These are phyloP conservation scores for Cicer arietinum DNA, from an alignment of 306 rosid species.

Conservation along the genomic window DNA sequence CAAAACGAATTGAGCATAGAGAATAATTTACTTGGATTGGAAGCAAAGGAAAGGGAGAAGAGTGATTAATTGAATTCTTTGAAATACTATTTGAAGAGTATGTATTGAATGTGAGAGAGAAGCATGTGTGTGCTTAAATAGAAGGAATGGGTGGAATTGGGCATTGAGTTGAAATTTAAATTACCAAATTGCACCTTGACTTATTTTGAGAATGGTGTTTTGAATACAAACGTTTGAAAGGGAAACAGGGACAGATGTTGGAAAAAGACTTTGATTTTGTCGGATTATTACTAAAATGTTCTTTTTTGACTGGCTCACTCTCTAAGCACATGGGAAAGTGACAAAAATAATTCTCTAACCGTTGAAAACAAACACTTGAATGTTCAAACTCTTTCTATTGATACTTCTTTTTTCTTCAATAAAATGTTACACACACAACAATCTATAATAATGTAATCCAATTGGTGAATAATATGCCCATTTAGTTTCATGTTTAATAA, in stretches of 20 bases:
- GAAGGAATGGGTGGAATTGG: constrained; percentile 47
- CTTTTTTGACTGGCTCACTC: constrained; percentile 69
- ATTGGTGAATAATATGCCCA: neutral
- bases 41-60: constrained; percentile 31
- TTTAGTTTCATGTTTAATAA: neutral
- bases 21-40: constrained; percentile 42
- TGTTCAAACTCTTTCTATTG: constrained; percentile 42
- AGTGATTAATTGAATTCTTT: constrained; percentile 15
- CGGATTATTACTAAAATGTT: constrained; percentile 70
- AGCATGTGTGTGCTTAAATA: constrained; percentile 60
- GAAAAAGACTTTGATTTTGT: constrained; percentile 79
- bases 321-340: constrained; percentile 50
- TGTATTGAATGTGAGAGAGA: constrained; percentile 51
- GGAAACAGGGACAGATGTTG: constrained; percentile 79
- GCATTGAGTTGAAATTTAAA: constrained; percentile 50
- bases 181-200: constrained; percentile 72
- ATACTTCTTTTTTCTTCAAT: neutral
- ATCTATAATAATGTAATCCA: neutral
- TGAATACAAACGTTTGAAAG: constrained; percentile 70
- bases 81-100: constrained; percentile 49
- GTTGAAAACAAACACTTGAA: constrained; percentile 56
- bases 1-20: constrained; percentile 40
- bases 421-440: constrained; percentile 13
- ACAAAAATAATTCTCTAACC: constrained; percentile 55
- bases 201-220: constrained; percentile 57